These are phyloP conservation scores for Asterophora lycoperdoides DNA, from an alignment of 768 basidiomycete genomes.

Conservation along the genomic window DNA sequence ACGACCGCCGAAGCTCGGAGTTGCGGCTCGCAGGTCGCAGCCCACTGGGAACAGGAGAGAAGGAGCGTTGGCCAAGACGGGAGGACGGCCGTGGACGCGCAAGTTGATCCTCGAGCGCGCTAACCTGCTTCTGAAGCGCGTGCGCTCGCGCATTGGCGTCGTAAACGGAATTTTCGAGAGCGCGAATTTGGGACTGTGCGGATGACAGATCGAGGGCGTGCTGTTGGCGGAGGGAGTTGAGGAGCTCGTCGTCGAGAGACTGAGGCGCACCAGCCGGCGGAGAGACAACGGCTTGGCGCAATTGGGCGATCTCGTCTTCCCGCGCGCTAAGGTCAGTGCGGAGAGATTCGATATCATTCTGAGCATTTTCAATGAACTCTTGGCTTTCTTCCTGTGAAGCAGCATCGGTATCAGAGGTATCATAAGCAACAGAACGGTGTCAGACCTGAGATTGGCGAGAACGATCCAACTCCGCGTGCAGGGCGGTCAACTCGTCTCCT, in stretches of 20 bases:
- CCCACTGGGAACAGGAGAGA: constrained; percentile 40
- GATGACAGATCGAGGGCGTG: constrained; percentile 77
- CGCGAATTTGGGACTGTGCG: constrained; percentile 75
- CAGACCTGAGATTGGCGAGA: constrained; percentile 34
- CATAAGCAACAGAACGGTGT: constrained; percentile 3
- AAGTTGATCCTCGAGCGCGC: constrained; percentile 63
- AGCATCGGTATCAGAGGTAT: neutral
- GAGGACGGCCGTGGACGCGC: constrained; percentile 42
- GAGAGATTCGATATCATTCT: constrained; percentile 68
- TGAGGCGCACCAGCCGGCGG: constrained; percentile 36
- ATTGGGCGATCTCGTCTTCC: constrained; percentile 63
- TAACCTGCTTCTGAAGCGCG: constrained; percentile 63
- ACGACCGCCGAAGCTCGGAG: constrained; percentile 32
- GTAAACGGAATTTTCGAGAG: constrained; percentile 68
- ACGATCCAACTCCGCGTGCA: constrained; percentile 53
- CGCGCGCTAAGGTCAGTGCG: constrained; percentile 56
- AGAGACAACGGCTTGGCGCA: constrained; percentile 44
- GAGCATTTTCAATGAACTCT: constrained; percentile 58
- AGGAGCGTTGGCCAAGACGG: constrained; percentile 38
- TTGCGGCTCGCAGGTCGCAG: constrained; percentile 45
- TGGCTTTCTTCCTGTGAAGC: constrained; percentile 52
- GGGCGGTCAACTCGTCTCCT: constrained; percentile 47
- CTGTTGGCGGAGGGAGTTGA: constrained; percentile 66
- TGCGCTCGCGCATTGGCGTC: constrained; percentile 69
- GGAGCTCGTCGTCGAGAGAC: constrained; percentile 71